A percentile compares a stretch with the other conserved stretches of the same genome.
phyloP scores from a whole-genome alignment of 306 rosid species.

The Erythrophleum fordii region DNA sequence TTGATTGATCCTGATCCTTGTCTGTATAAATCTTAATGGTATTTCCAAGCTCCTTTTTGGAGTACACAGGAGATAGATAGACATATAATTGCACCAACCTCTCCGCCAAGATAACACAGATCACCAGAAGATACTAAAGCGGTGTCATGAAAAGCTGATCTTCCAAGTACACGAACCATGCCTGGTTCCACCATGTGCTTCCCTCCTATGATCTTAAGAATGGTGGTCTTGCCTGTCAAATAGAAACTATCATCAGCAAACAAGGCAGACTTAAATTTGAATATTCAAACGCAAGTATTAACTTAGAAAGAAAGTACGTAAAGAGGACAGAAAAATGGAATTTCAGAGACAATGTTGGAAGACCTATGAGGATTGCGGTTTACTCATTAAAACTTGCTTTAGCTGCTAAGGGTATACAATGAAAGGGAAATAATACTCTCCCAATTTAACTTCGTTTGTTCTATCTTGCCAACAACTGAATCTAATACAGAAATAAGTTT shows the following conservation, averaged over 20 bases:
- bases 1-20: background rate
- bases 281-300: slow-evolving; percentile 1
- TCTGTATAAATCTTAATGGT: background rate
- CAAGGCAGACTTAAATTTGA: background rate
- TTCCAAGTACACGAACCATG: slow-evolving; percentile 91
- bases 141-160: slow-evolving; percentile 95
- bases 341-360: background rate
- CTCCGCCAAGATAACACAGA: slow-evolving; percentile 89
- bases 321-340: background rate
- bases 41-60: background rate
- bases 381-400: background rate
- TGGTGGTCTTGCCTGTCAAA: slow-evolving; percentile 72
- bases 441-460: background rate
- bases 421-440: background rate
- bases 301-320: background rate
- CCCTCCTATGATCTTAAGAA: slow-evolving; percentile 87
- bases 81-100: slow-evolving; percentile 51
- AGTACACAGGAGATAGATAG: background rate
- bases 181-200: slow-evolving; percentile 92
- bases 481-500: background rate
- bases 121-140: slow-evolving; percentile 72
- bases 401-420: background rate
- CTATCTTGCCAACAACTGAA: background rate
- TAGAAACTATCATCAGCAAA: slow-evolving; percentile 20
- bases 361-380: background rate